Conservation (phyloP, 169 alveolate genomes). For the Cryptosporidium canis region DNA sequence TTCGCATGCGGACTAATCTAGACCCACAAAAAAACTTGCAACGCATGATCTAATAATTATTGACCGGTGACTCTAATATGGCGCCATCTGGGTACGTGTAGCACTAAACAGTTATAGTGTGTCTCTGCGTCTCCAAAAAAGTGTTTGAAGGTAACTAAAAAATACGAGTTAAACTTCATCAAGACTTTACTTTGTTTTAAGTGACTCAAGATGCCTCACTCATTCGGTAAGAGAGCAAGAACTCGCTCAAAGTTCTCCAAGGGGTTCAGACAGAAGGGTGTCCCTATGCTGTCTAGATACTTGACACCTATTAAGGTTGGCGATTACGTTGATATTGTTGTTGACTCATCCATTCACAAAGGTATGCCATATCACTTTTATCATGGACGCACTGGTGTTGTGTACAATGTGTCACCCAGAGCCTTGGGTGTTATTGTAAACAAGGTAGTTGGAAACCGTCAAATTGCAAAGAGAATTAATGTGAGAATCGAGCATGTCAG, state of each 20-base stretch:
- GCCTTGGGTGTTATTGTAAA: conserved; percentile 97
- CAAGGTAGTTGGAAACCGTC: conserved; percentile 96
- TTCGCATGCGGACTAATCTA: background rate
- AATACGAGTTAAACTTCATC: background rate
- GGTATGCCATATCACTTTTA: conserved; percentile 98
- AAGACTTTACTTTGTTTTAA: background rate
- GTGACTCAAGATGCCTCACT: conserved; percentile 76
- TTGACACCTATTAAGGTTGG: conserved; percentile 92
- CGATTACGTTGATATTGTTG: conserved; percentile 96
- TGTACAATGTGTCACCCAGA: conserved; percentile 95
- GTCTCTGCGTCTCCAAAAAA: conserved; percentile 71
- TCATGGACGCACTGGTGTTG: conserved; percentile 99
- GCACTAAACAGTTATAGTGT: background rate
- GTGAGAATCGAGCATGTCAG: conserved; percentile 97
- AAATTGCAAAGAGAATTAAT: conserved; percentile 94
- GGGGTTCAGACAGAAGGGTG: conserved; percentile 95
- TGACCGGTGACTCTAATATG: background rate
- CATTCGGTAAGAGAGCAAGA: conserved; percentile 97
- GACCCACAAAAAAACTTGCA: background rate
- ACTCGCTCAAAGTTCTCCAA: conserved; percentile 97
- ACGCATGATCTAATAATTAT: conserved; percentile 55
- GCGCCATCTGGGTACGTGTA: conserved; percentile 53
- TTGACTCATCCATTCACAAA: conserved; percentile 96
- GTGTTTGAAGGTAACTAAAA: background rate
- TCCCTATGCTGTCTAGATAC: conserved; percentile 92